A percentile compares a stretch with the other conserved stretches of the same genome.
Evolutionary conservation across 2,329 filamentous ascomycete species (phyloP).

Genomic region (Cladosporium sp.): DNA sequence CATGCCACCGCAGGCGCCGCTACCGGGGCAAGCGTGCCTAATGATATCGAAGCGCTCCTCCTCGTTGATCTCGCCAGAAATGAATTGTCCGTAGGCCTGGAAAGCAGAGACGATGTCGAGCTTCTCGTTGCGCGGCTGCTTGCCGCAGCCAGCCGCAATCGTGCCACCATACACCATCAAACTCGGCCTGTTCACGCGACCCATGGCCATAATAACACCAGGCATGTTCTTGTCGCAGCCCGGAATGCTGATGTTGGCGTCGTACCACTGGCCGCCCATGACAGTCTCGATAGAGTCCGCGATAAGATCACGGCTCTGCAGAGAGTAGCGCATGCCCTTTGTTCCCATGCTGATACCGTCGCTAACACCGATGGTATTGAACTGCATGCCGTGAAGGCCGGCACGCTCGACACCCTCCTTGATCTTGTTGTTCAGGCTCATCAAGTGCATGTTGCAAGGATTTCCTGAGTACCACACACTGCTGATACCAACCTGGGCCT

Average conservation of each 20-base stretch:
- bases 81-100: slow-evolving; percentile 94
- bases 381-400: slow-evolving; percentile 83
- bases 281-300: slow-evolving; percentile 98
- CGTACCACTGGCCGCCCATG: slow-evolving; percentile 98
- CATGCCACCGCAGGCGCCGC: slow-evolving; percentile 81
- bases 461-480: slow-evolving; percentile 98
- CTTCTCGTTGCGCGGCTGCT: slow-evolving; percentile 58
- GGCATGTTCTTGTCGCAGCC: slow-evolving; percentile 99
- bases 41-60: slow-evolving; percentile 92
- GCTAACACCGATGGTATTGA: slow-evolving; percentile 97
- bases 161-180: slow-evolving; percentile 98
- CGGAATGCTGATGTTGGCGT: slow-evolving; percentile 92
- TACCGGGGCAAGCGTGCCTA: slow-evolving; percentile 78
- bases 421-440: slow-evolving; percentile 78
- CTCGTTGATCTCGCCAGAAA: slow-evolving; percentile 85
- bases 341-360: slow-evolving; percentile 99
- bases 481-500: slow-evolving; percentile 95
- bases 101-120: slow-evolving; percentile 94
- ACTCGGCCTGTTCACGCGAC: slow-evolving; percentile 84
- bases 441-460: slow-evolving; percentile 97
- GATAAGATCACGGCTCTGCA: slow-evolving; percentile 89
- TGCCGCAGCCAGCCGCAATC: slow-evolving; percentile 84
- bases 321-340: slow-evolving; percentile 79
- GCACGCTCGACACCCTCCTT: slow-evolving; percentile 66
- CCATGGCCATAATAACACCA: slow-evolving; percentile 69